These are phyloP conservation scores for Microsporum ferrugineum DNA, from an alignment of 2,329 filamentous ascomycete species.

Conservation along the genomic window DNA sequence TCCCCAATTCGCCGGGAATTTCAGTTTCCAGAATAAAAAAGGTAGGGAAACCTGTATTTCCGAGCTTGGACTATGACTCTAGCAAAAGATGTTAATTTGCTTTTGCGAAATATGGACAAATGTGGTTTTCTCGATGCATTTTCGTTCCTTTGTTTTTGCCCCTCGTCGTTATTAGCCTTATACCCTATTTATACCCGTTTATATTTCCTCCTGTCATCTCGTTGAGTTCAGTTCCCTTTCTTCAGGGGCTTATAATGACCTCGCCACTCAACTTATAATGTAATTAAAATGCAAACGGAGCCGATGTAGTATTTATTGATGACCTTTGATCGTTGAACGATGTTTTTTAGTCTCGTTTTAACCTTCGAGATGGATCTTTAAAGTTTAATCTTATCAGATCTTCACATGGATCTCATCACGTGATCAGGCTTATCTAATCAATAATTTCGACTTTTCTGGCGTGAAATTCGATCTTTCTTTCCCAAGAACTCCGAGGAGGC, in stretches of 20 bases:
- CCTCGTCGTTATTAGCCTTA: neutral
- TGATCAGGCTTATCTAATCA: neutral
- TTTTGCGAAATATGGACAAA: neutral
- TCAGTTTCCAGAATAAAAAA: neutral
- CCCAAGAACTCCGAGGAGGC: neutral
- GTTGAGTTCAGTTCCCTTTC: neutral
- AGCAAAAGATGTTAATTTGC: neutral
- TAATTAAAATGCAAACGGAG: neutral
- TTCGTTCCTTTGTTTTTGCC: neutral
- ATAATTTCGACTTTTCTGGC: neutral
- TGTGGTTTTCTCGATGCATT: neutral
- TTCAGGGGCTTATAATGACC: neutral
- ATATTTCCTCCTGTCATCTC: neutral
- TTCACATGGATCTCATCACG: neutral
- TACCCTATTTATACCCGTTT: neutral
- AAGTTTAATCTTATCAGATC: slow-evolving; percentile 2
- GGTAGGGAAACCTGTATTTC: neutral
- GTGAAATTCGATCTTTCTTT: neutral
- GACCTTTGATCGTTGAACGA: neutral
- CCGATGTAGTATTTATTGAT: neutral
- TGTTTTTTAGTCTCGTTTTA: neutral
- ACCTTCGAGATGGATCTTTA: neutral
- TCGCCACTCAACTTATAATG: neutral
- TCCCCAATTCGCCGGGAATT: neutral
- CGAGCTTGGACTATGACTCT: neutral